Percentiles rank a stretch among this genome's conserved stretches.
Conservation (phyloP, 495 filamentous ascomycete genomes). For the Talaromyces proteolyticus region DNA sequence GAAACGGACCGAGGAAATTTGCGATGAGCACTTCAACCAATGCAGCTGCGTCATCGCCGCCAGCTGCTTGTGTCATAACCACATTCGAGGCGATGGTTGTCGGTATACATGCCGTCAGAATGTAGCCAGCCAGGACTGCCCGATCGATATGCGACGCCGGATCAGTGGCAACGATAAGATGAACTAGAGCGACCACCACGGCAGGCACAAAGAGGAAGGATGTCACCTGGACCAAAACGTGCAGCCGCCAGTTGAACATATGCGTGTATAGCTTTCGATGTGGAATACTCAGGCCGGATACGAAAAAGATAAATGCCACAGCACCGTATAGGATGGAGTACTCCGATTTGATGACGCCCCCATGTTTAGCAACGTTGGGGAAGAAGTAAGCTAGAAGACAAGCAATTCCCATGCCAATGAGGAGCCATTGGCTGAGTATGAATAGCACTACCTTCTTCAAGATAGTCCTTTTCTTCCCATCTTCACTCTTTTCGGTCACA, state of each 20-base stretch:
- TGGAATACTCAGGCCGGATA: constrained; percentile 47
- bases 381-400: constrained; percentile 47
- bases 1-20: constrained; percentile 46
- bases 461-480: not conserved
- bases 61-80: constrained; percentile 49
- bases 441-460: constrained; percentile 20
- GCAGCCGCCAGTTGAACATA: constrained; percentile 46
- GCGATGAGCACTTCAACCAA: constrained; percentile 49
- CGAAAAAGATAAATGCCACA: constrained; percentile 47
- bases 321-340: constrained; percentile 50
- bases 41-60: constrained; percentile 50
- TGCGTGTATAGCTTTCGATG: constrained; percentile 45
- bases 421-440: constrained; percentile 49
- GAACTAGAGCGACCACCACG: constrained; percentile 36
- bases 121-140: constrained; percentile 47
- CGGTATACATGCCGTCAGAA: constrained; percentile 49
- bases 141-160: constrained; percentile 33
- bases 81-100: constrained; percentile 55
- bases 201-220: constrained; percentile 47
- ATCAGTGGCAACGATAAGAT: constrained; percentile 41
- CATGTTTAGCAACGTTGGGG: constrained; percentile 46
- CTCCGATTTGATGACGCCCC: constrained; percentile 45
- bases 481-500: not conserved
- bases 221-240: constrained; percentile 42
- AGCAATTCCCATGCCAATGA: constrained; percentile 47